Base-by-base conservation (phyloP, 1,139 yeast species). In the Diutina ranongensis region DNA sequence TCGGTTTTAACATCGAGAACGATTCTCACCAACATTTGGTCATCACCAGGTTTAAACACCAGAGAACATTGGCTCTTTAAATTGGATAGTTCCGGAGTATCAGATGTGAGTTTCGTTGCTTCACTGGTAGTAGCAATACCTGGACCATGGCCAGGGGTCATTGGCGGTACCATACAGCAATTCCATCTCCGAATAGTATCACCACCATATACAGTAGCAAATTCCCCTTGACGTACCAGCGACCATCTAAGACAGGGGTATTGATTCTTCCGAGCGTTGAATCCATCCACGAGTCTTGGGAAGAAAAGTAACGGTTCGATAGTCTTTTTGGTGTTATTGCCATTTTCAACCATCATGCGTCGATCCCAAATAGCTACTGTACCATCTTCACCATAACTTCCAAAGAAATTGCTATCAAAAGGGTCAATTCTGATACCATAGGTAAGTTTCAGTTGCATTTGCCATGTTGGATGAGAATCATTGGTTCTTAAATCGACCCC, bases 331-430 rank as follows among this genome's bases (percentile, higher is more conserved):
- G 60, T 57, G 0, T 65, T 58, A n/a, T 21, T 35, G 9, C 13
- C 7, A 20, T 35, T 20, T 7, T 5, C 28, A 10, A 10, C 2
- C 45, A 87, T 61, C 52, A 75, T 80, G 49, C 97, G 71, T 49
- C 94, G 72, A 59, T 89, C 97, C 94, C 95, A 89, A 13, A 88
- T 71, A 0, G 92, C 81, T 48, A 88, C 64, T 0, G 94, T 76
- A 1, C 96, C 95, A 55, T 85, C 94, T 54, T 87, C 96, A 46
- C 87, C 76, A 52, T 76, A 76, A 0, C 94, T 80, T 35, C 86
- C 78, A 60, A 87, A 85, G 60, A 76, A 71, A 34, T 72, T 72
- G 49, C 74, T 71, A 47, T 67, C 67, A 55, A 79, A 78, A 3
- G 84, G 92, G 56, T 86, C 92, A 36, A 82, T 67, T 9, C 75